A percentile compares a stretch with the other conserved stretches of the same genome.
Conservation (phyloP, 2,329 filamentous ascomycete genomes). For the Tolypocladium pustulatum region DNA sequence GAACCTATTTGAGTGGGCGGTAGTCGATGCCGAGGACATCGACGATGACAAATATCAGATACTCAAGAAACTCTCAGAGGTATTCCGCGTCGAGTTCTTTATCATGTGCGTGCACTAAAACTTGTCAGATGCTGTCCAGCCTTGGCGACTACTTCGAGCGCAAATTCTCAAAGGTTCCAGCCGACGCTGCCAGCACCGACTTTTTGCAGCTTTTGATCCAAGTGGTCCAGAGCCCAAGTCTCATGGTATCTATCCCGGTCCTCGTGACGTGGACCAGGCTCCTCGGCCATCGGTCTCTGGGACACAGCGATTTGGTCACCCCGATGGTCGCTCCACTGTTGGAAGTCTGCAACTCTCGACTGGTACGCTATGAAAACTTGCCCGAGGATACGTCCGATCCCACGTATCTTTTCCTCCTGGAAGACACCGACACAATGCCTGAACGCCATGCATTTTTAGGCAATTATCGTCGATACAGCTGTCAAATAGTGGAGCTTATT, state of each 20-base stretch:
- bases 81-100: constrained; percentile 24
- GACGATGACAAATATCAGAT: constrained; percentile 89
- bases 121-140: constrained; percentile 64
- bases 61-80: constrained; percentile 89
- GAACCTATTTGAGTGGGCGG: constrained; percentile 69
- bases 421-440: constrained; percentile 90
- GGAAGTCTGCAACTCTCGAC: constrained; percentile 70
- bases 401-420: constrained; percentile 71
- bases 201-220: constrained; percentile 72
- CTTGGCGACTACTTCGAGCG: constrained; percentile 76
- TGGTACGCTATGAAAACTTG: constrained; percentile 80
- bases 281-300: constrained; percentile 60
- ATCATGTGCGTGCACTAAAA: constrained; percentile 1
- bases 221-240: constrained; percentile 74
- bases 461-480: constrained; percentile 88
- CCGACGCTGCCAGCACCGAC: constrained; percentile 54
- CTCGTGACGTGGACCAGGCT: constrained; percentile 84
- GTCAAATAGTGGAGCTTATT: constrained; percentile 76
- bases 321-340: constrained; percentile 63
- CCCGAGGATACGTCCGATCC: constrained; percentile 73
- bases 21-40: constrained; percentile 69
- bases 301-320: constrained; percentile 49
- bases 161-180: constrained; percentile 56
- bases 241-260: constrained; percentile 87
- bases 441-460: constrained; percentile 92